Percentiles rank a stretch among this genome's conserved stretches.
Evolutionary conservation across 2,329 filamentous ascomycete species (phyloP).

Genomic region (Monosporascus cannonballus): DNA sequence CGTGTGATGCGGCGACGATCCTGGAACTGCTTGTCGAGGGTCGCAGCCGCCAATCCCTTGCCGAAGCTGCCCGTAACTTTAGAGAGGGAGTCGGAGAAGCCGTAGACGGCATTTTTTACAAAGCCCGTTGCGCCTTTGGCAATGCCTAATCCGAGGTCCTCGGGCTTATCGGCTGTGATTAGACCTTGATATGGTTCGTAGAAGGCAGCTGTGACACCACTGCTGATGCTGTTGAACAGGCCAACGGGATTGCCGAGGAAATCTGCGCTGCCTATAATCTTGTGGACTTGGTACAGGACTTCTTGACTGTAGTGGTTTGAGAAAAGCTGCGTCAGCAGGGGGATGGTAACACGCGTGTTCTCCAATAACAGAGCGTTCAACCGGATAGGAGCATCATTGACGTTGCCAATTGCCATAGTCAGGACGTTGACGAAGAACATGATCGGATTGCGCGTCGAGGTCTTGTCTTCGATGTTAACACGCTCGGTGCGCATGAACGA

Average conservation of each 20-base stretch:
- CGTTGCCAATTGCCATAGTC: slow-evolving; percentile 98
- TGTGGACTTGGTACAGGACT: slow-evolving; percentile 90
- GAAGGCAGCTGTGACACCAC: slow-evolving; percentile 95
- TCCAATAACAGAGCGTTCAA: slow-evolving; percentile 92
- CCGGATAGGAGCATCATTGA: slow-evolving; percentile 93
- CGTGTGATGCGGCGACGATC: slow-evolving; percentile 90
- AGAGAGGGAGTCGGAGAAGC: slow-evolving; percentile 93
- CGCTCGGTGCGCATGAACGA: slow-evolving; percentile 96
- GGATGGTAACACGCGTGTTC: slow-evolving; percentile 86
- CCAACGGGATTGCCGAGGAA: slow-evolving; percentile 97
- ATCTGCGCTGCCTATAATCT: slow-evolving; percentile 93
- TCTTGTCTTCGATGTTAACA: slow-evolving; percentile 93
- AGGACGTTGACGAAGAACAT: slow-evolving; percentile 99
- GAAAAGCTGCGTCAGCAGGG: slow-evolving; percentile 77
- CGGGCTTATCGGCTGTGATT: slow-evolving; percentile 90
- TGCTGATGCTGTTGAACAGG: slow-evolving; percentile 96
- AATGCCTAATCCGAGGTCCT: slow-evolving; percentile 90
- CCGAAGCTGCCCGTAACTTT: slow-evolving; percentile 97
- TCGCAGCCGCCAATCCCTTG: slow-evolving; percentile 91
- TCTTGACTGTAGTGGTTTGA: slow-evolving; percentile 96
- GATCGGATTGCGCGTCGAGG: slow-evolving; percentile 82
- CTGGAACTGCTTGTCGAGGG: slow-evolving; percentile 97
- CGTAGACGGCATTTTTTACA: slow-evolving; percentile 97
- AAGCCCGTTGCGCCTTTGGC: slow-evolving; percentile 96
- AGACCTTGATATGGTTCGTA: slow-evolving; percentile 98